Evolutionary conservation across 108 stramenopile species (phyloP).

Genomic region (Nitzschia inconspicua): DNA sequence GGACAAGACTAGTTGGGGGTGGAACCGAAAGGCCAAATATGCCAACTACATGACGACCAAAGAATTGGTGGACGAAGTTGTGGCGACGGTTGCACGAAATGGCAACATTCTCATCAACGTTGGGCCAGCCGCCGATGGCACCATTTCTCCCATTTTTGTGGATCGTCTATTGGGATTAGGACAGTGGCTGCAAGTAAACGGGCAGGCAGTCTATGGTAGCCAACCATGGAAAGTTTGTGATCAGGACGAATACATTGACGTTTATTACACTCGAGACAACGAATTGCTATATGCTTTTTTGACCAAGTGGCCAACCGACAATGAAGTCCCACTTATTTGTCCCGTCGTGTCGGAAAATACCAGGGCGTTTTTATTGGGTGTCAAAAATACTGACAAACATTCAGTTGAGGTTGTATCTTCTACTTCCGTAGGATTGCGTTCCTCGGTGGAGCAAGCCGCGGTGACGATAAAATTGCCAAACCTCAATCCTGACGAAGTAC

Average conservation of each 20-base stretch:
- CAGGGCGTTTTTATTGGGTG: constrained; percentile 27
- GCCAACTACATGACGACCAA: constrained; percentile 27
- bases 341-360: constrained; percentile 24
- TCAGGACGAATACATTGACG: constrained; percentile 7
- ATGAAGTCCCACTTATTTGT: constrained; percentile 11
- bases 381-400: background rate
- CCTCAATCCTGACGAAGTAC: constrained; percentile 36
- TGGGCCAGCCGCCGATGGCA: constrained; percentile 46
- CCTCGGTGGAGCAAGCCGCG: background rate
- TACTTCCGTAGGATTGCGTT: background rate
- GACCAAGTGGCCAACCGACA: constrained; percentile 29
- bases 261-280: constrained; percentile 22
- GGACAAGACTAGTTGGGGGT: constrained; percentile 35
- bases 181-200: constrained; percentile 44
- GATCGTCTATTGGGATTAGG: constrained; percentile 46
- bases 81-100: constrained; percentile 32
- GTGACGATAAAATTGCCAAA: constrained; percentile 27
- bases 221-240: constrained; percentile 32
- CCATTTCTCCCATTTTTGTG: constrained; percentile 34
- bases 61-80: constrained; percentile 28
- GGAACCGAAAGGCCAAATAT: constrained; percentile 24
- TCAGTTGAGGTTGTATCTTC: background rate
- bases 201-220: constrained; percentile 38
- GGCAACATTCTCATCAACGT: constrained; percentile 47
- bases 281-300: constrained; percentile 23